Evolutionary conservation across 306 rosid genomes (phyloP), one percentile per base, ranked within the genome.

Genomic region (Datisca glomerata): DNA sequence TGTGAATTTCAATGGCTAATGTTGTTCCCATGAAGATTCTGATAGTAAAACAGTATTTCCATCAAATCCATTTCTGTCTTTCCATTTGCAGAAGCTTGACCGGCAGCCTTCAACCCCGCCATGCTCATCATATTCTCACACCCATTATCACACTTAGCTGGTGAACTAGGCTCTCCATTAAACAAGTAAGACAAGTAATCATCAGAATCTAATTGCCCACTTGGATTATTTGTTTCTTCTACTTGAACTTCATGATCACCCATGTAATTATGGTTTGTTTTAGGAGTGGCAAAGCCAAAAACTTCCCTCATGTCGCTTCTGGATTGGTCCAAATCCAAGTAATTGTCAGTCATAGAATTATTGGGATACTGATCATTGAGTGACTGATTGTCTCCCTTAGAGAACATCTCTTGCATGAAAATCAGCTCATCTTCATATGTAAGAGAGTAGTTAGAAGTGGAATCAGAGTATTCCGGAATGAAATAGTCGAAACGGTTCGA

Each of bases 11-110:
- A n/a, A n/a, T n/a, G n/a, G n/a, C n/a, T n/a, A n/a, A n/a, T n/a
- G n/a, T n/a, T n/a, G n/a, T n/a, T n/a, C n/a, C n/a, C n/a, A n/a
- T n/a, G n/a, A n/a, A n/a, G n/a, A n/a, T n/a, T n/a, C n/a, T n/a
- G n/a, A n/a, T n/a, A n/a, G n/a, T n/a, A n/a, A n/a, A n/a, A n/a
- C n/a, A n/a, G n/a, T n/a, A 82, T 57, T 66, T 82, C 94, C 4
- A 76, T 36, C 75, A 76, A 60, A 65, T 76, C 93, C 72, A 79
- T 71, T 60, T 82, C 87, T 23, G 28, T 60, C 63, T 39, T 69
- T 32, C 29, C 73, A 2, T 42, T 42, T 4, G 43, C 45, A 39
- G 40, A 31, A 23, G 25, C 22, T 29, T 49, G 34, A 10, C 33
- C 12, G 1, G 12, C 17, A 1, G 27, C 17, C n/a, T 15, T 13